These are phyloP conservation scores for Monosporascus cannonballus DNA, from an alignment of 2,329 filamentous ascomycete species.

Conservation along the genomic window DNA sequence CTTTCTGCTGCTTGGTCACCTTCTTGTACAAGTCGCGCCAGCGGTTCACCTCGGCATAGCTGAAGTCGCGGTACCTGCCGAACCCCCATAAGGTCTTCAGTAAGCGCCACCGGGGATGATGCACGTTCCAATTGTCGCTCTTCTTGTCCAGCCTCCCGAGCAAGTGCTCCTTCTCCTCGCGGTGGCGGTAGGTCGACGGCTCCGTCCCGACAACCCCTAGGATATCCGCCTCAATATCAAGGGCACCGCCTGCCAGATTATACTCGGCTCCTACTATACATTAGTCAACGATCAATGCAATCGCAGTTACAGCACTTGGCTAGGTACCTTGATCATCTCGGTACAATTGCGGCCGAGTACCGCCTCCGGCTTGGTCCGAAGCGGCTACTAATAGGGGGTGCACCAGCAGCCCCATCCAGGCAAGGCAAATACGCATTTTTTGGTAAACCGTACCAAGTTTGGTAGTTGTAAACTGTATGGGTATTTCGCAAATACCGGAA, in stretches of 20 bases:
- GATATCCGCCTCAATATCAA: too few species aligned
- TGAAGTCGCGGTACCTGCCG: constrained; percentile 26
- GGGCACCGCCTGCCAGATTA: not conserved
- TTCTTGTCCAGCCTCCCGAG: constrained; percentile 22
- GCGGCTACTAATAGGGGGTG: too few species aligned
- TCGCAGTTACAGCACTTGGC: too few species aligned
- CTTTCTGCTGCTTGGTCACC: constrained; percentile 28
- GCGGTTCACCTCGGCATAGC: constrained; percentile 30
- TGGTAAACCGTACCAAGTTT: too few species aligned
- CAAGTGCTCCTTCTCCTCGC: constrained; percentile 25
- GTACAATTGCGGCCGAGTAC: too few species aligned
- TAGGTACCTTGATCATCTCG: too few species aligned
- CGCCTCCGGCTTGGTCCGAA: too few species aligned
- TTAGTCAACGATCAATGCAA: not conserved
- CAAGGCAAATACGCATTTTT: too few species aligned
- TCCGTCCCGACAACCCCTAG: not conserved
- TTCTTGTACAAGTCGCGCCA: constrained; percentile 30
- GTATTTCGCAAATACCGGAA: too few species aligned
- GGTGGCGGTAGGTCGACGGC: constrained; percentile 19
- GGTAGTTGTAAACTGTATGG: too few species aligned
- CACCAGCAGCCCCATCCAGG: too few species aligned
- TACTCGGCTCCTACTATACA: not conserved
- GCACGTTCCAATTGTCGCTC: constrained; percentile 26
- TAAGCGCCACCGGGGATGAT: constrained; percentile 33
- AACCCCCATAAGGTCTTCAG: constrained; percentile 35